Conservation (phyloP, 352 stramenopile species). For the Pythium grandisporangium region DNA sequence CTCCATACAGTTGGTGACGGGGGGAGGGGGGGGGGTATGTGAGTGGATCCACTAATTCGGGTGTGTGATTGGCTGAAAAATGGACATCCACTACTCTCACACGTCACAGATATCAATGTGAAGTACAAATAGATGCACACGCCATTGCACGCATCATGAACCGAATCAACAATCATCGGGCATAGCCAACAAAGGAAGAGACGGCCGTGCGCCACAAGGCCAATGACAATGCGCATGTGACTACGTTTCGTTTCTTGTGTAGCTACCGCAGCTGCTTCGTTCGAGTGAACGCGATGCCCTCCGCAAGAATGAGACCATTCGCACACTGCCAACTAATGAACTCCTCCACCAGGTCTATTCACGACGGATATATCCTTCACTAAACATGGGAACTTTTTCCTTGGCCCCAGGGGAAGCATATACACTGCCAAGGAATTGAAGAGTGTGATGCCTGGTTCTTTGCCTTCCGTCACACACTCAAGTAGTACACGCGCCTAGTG, state of each 20-base stretch:
- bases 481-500: neutral
- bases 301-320: neutral
- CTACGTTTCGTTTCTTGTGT: neutral
- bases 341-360: neutral
- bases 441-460: neutral
- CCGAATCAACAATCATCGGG: too few species aligned
- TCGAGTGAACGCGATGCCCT: neutral
- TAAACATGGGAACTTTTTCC: too few species aligned
- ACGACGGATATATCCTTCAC: neutral
- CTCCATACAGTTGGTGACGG: slow-evolving; percentile 1
- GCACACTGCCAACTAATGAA: neutral
- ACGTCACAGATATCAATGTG: neutral
- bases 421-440: too few species aligned
- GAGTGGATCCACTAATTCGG: neutral
- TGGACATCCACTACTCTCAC: neutral
- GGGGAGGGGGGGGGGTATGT: neutral
- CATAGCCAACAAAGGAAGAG: neutral
- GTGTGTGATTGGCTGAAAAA: neutral
- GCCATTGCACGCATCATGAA: too few species aligned
- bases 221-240: neutral
- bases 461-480: neutral
- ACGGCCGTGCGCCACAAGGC: neutral
- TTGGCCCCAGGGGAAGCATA: too few species aligned
- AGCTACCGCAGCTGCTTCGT: neutral
- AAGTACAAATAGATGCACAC: neutral